Base-by-base conservation (phyloP, 2,329 filamentous ascomycete species). In the Chaetomiaceae sp. region DNA sequence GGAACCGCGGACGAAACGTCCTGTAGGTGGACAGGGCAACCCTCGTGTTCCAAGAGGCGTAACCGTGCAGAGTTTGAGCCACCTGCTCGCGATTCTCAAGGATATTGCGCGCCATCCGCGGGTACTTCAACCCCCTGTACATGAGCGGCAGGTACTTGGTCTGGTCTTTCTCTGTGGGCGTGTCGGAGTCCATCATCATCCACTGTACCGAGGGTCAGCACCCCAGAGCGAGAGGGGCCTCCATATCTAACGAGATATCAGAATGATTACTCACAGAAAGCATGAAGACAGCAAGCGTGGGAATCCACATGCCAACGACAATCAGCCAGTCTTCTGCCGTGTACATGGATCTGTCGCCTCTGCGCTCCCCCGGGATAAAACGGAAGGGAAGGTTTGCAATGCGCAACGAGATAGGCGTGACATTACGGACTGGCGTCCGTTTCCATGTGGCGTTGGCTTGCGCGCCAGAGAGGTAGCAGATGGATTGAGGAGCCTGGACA, bases 361-460 rank as follows among this genome's bases (percentile, higher is more conserved):
- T 44, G 23, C 51, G 36, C 30, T 49, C 37, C 3, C 4, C 29
- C 2, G 45, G 44, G 14, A 54, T 32, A 13, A 45, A 18, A 6
- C 51, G 44, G 41, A 36, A 54, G 6, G 51, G 51, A 6, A 54
- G 30, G 40, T 54, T 54, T 5, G 44, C 44, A 2, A 54, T 18
- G 16, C 51, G 51, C 8, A 54, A 18, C 4, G 32, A 10, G 13
- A 49, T 13, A 4, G 51, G 37, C 2, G 51, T 44, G 18, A 43
- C 51, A 44, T 54, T 54, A 8, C 45, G 44, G 33, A 54, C 49
- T 2, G 44, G 45, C 14, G 51, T 54, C 14, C 51, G 51, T 30
- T 43, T 54, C 51, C 51, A 54, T 2, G 51, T 54, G 13, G 32
- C 27, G 23, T 54, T 54, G 5, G 45, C 29, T 16, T n/a, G 4